These are phyloP conservation scores for Annona squamosa DNA, from an alignment of 164 flowering plant species.

Conservation along the genomic window DNA sequence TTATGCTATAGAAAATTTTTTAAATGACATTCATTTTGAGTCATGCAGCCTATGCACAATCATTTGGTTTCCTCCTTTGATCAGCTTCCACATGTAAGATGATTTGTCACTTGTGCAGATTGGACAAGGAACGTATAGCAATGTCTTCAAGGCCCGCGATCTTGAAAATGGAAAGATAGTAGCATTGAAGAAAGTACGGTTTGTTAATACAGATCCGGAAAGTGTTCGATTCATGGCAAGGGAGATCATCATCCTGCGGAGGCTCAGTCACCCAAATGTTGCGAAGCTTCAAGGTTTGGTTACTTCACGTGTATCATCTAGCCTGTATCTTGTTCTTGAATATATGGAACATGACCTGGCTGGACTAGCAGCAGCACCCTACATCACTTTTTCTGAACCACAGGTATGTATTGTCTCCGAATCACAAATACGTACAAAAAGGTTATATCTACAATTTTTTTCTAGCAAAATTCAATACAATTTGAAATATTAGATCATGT, in stretches of 20 bases:
- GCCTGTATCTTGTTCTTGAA: conserved; percentile 72
- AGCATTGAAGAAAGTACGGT: conserved; percentile 83
- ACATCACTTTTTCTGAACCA: conserved; percentile 58
- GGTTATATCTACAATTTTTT: not conserved
- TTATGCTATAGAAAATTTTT: too few relatives aligned
- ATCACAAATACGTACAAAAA: not conserved
- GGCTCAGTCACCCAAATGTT: conserved; percentile 81
- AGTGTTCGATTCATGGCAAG: conserved; percentile 91
- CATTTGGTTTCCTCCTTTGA: not conserved
- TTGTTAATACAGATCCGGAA: conserved; percentile 86
- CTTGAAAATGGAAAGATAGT: conserved; percentile 71
- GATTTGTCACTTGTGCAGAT: conserved; percentile 40
- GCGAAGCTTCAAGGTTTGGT: conserved; percentile 74
- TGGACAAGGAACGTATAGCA: conserved; percentile 93
- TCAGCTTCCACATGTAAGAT: not conserved
- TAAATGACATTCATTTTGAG: not conserved
- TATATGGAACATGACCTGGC: conserved; percentile 93
- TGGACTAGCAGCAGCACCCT: conserved; percentile 62
- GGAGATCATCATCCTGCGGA: conserved; percentile 67
- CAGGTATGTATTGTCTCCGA: conserved; percentile 35
- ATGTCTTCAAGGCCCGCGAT: conserved; percentile 78
- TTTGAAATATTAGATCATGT: not conserved
- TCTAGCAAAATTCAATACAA: not conserved
- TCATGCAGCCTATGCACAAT: not conserved
- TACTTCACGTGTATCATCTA: conserved; percentile 63